A percentile compares a stretch with the other conserved stretches of the same genome.
phyloP scores from a whole-genome alignment of 352 stramenopile species.

The Globisporangium paddicum region DNA sequence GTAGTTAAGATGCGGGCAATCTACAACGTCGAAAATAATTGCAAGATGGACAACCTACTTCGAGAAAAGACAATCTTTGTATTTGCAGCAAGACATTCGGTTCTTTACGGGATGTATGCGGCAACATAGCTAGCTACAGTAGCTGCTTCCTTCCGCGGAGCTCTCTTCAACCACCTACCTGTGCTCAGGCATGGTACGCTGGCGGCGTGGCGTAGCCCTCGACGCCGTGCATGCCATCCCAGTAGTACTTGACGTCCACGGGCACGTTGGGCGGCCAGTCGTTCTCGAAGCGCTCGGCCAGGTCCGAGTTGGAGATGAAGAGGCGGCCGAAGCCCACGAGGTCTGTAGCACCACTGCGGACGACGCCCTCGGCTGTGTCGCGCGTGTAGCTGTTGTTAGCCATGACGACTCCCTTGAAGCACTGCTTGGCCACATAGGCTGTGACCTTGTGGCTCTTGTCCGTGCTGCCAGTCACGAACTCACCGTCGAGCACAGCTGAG shows the following conservation, averaged over 20 bases:
- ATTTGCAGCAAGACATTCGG: too few species aligned
- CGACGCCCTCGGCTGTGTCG: slow-evolving; percentile 8
- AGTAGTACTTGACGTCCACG: not conserved
- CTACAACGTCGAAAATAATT: too few species aligned
- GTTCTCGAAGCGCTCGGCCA: slow-evolving; percentile 19
- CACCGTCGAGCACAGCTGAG: slow-evolving; percentile 14
- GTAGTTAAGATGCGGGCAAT: too few species aligned
- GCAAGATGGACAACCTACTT: too few species aligned
- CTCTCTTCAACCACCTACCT: too few species aligned
- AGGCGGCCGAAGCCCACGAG: slow-evolving; percentile 19
- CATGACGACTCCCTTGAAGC: slow-evolving; percentile 21
- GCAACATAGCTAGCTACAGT: too few species aligned
- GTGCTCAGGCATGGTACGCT: too few species aligned
- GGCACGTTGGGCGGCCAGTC: slow-evolving; percentile 3
- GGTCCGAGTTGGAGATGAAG: slow-evolving; percentile 31
- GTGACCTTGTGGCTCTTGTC: slow-evolving; percentile 10
- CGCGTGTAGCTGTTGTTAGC: slow-evolving; percentile 18
- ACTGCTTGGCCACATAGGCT: slow-evolving; percentile 10
- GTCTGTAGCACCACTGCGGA: slow-evolving; percentile 14
- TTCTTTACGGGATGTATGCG: too few species aligned
- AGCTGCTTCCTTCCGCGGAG: too few species aligned
- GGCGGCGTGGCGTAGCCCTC: slow-evolving; percentile 1
- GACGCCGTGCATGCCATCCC: not conserved
- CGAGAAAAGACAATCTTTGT: too few species aligned
- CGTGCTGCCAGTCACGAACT: slow-evolving; percentile 10